Percentiles rank a stretch among this genome's conserved stretches.
phyloP scores from a whole-genome alignment of 1,139 yeast genomes.

The Yamadazyma atmosphaerica region DNA sequence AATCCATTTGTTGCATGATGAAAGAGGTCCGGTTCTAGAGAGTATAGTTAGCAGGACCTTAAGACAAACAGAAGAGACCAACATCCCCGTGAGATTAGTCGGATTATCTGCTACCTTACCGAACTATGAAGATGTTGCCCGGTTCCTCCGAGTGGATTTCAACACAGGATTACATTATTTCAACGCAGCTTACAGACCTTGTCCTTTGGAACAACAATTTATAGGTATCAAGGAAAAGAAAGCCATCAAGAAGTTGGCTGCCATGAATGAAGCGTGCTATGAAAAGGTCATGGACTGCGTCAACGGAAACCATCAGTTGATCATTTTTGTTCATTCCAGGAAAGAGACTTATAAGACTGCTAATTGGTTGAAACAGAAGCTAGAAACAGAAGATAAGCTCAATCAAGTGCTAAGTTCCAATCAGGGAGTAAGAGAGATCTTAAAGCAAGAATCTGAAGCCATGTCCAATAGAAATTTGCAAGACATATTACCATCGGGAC shows the following conservation, averaged over 20 bases:
- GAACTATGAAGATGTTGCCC: slow-evolving; percentile 84
- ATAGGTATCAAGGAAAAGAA: slow-evolving; percentile 86
- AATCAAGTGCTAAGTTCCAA: slow-evolving; percentile 50
- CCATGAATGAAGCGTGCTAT: slow-evolving; percentile 90
- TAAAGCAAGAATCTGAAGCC: slow-evolving; percentile 61
- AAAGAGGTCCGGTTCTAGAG: slow-evolving; percentile 93
- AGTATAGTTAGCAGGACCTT: slow-evolving; percentile 78
- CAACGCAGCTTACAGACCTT: slow-evolving; percentile 83
- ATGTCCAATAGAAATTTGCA: slow-evolving; percentile 57
- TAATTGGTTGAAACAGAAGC: slow-evolving; percentile 62
- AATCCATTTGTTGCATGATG: slow-evolving; percentile 89
- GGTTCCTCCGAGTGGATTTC: slow-evolving; percentile 68
- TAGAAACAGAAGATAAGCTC: slow-evolving; percentile 59
- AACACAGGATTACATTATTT: slow-evolving; percentile 68
- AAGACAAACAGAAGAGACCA: slow-evolving; percentile 44
- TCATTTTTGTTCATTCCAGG: slow-evolving; percentile 90
- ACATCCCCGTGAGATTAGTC: slow-evolving; percentile 61
- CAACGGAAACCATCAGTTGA: slow-evolving; percentile 62
- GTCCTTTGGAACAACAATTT: slow-evolving; percentile 87
- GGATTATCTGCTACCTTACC: slow-evolving; percentile 96
- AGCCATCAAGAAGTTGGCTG: slow-evolving; percentile 73
- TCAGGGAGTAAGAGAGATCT: slow-evolving; percentile 62
- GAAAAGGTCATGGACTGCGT: slow-evolving; percentile 76
- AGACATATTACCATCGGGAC: slow-evolving; percentile 66
- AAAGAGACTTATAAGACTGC: slow-evolving; percentile 91